Evolutionary conservation across 768 basidiomycete species (phyloP), one percentile per base, ranked within the genome.

Genomic region (Boletus sp.): DNA sequence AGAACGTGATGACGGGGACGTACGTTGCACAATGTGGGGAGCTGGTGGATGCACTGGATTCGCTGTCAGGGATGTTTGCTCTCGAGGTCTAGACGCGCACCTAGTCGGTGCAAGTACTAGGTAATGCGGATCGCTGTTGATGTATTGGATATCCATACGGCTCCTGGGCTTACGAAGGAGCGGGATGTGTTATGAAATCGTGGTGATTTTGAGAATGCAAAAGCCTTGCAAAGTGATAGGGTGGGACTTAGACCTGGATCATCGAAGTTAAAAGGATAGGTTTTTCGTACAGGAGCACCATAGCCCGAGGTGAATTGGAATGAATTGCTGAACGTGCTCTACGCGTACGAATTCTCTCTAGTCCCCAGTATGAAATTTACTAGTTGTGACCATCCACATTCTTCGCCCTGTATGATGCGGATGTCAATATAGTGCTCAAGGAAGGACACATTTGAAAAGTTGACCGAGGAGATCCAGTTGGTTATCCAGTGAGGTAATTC

Each of bases 311-410:
- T 15, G 7, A 23, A 15, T 43, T 25, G 15, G 33, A 21, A n/a
- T 13, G 17, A 38, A 19, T 39, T 15, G 7, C 7, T 37, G n/a
- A n/a, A 9, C 30, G 0, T 44, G 14, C 13, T 30, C 13, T 55
- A 55, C 19, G 37, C 29, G 14, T 43, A 32, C 53, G 17, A n/a
- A n/a, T 23, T 1, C 9, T 35, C 27, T 14, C 13, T 13, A 11
- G 10, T 47, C 13, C 7, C 11, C n/a, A 23, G 14, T 11, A 21
- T 10, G 15, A 17, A 27, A 17, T 37, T 71, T 57, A n/a, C n/a
- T n/a, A 75, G 15, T 40, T 41, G 62, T 82, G 79, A 11, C 83
- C 81, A n/a, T 78, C 61, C 15, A 82, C 68, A 1, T 55, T 57
- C 53, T 73, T 47, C 5, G 55, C 19, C 27, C 33, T 40, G 44